Evolutionary conservation across 176 grass and related monocot genomes (phyloP).

Genomic region (Eragrostis nindensis): DNA sequence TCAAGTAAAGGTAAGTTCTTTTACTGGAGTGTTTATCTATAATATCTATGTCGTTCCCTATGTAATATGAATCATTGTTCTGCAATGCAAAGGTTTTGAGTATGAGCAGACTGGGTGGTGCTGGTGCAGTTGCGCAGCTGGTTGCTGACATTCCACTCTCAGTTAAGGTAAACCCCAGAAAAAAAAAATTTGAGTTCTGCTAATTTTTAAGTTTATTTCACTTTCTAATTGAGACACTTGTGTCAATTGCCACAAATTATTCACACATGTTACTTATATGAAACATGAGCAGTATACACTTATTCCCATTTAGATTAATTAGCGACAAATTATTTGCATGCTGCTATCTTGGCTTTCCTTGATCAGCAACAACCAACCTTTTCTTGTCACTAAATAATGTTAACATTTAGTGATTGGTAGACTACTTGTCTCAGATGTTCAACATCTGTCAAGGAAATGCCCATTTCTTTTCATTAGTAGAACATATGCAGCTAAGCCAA

Average conservation of each 20-base stretch:
- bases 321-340: neutral
- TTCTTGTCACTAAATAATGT: too few relatives aligned
- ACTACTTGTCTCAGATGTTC: constrained; percentile 17
- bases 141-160: constrained; percentile 85
- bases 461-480: constrained; percentile 24
- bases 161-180: constrained; percentile 56
- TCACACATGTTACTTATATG: constrained; percentile 5
- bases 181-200: constrained; percentile 4
- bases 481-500: neutral
- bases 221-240: too few relatives aligned
- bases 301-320: neutral
- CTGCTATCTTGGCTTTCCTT: constrained; percentile 13
- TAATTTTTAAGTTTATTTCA: constrained; percentile 9
- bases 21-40: constrained; percentile 13
- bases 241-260: neutral
- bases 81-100: constrained; percentile 67
- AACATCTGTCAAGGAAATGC: neutral
- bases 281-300: neutral
- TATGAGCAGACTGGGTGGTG: constrained; percentile 91
- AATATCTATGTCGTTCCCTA: neutral
- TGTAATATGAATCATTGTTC: constrained; percentile 3
- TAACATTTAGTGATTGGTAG: constrained; percentile 37
- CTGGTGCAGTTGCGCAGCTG: constrained; percentile 84
- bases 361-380: constrained; percentile 1
- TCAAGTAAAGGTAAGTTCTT: constrained; percentile 76